Conservation (phyloP, 768 basidiomycete genomes). For the Tulasnella sp. region DNA sequence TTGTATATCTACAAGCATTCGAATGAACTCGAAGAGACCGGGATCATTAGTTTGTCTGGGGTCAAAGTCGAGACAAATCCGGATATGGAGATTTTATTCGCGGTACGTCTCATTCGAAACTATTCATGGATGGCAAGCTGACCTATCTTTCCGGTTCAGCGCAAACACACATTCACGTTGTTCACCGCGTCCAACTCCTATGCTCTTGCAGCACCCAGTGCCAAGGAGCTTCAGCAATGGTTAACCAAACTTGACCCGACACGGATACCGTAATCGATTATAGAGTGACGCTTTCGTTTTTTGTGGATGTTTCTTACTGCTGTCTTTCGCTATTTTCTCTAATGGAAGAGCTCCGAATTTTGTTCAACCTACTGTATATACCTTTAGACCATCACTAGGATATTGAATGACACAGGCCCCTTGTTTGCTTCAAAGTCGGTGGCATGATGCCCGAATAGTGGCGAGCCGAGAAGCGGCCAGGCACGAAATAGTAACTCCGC, state of each 20-base stretch:
- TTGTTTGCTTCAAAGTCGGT: no score
- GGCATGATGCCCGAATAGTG: no score
- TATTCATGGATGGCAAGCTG: neutral
- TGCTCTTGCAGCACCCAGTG: conserved; percentile 67
- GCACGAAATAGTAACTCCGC: no score
- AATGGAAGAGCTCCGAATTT: no score
- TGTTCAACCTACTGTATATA: no score
- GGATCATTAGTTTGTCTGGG: conserved; percentile 67
- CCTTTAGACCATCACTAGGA: no score
- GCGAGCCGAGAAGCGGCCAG: no score
- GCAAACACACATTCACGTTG: conserved; percentile 81
- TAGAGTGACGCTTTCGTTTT: no score
- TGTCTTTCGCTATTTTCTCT: no score
- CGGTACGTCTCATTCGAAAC: conserved; percentile 43
- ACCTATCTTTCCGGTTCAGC: neutral
- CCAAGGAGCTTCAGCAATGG: conserved; percentile 79
- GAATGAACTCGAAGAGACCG: conserved; percentile 70
- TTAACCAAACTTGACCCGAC: conserved; percentile 74
- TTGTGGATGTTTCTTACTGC: no score
- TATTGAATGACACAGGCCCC: no score
- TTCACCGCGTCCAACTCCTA: conserved; percentile 89
- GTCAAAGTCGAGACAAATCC: conserved; percentile 79
- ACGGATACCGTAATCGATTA: conserved; percentile 36
- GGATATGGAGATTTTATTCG: conserved; percentile 75
- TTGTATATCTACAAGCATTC: conserved; percentile 76